Conservation (phyloP, 345 rosid species). For the Chamaenerion angustifolium region DNA sequence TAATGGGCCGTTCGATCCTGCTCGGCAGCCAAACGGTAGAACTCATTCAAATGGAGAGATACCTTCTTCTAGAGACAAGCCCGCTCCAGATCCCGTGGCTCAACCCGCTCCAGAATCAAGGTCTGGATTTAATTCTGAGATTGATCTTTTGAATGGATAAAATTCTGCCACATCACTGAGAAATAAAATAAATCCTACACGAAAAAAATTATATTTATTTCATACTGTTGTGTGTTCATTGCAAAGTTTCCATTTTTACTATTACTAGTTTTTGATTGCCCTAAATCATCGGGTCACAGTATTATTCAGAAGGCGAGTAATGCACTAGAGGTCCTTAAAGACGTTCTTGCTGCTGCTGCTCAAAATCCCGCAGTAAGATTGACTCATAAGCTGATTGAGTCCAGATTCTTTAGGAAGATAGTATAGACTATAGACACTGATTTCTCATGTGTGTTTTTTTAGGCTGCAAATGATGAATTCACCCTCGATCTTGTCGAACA, state of each 20-base stretch:
- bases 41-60: slow-evolving; percentile 47
- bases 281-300: slow-evolving; percentile 22
- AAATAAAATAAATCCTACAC: no score
- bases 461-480: slow-evolving; percentile 87
- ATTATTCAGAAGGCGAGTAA: slow-evolving; percentile 81
- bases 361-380: slow-evolving; percentile 64
- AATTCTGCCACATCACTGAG: no score
- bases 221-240: no score
- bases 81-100: slow-evolving; percentile 28
- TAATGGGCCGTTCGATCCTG: slow-evolving; percentile 13
- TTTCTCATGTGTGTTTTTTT: slow-evolving; percentile 12
- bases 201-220: no score
- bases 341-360: slow-evolving; percentile 74
- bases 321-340: slow-evolving; percentile 74
- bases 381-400: neutral
- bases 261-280: neutral
- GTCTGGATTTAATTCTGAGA: slow-evolving; percentile 12
- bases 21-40: slow-evolving; percentile 25
- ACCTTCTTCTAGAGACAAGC: slow-evolving; percentile 37
- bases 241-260: no score
- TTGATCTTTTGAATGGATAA: no score
- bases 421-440: neutral
- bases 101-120: slow-evolving; percentile 61
- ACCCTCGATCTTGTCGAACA: slow-evolving; percentile 99
- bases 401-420: no score